Evolutionary conservation across 768 basidiomycete genomes (phyloP), one percentile per base, ranked within the genome.

Genomic region (Lentinula guzmanii): DNA sequence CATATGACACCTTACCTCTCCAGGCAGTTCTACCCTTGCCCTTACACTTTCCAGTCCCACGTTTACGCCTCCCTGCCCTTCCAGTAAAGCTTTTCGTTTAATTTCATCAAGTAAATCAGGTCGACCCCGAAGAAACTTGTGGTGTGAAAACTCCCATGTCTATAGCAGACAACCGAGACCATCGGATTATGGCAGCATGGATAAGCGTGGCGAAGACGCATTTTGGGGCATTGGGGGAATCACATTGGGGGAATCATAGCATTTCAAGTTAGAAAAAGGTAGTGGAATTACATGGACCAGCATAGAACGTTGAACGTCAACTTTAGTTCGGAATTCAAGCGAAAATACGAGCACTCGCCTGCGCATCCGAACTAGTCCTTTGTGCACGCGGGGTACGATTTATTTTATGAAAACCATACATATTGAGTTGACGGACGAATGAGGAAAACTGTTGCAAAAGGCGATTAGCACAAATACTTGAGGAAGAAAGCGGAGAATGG

Each of bases 391-490:
- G 91, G 4, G 91, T 91, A 84, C 91, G 82, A 72, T 93, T 93
- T 75, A 92, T 92, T 76, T 95, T 95, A 77, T 93, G 92, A 74
- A 95, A 96, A 31, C 93, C 93, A 69, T 95, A 96, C 91, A 95
- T 95, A 80, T 96, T 95, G 65, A 95, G 82, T 70, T 96, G 94
- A 65, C 95, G 86, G 58, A 95, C 93, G 71, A 97, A 96, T 69
- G 90, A 92, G 11, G 91, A 93, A 72, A 97, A 96, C 87, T 96
- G 69, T 8, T 48, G 52, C 55, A 24, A 33, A 48, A 51, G 39
- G 31, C 18, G 21, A 24, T 48, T 18, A 59, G 21, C 43, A 58
- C 35, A 50, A 58, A 61, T 52, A 55, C 51, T 61, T 37, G 65
- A 31, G 13, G 13, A 62, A 18, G 62, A 18, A 42, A 57, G 52